phyloP scores from a whole-genome alignment of 164 flowering plant genomes.

The Houttuynia cordata region DNA sequence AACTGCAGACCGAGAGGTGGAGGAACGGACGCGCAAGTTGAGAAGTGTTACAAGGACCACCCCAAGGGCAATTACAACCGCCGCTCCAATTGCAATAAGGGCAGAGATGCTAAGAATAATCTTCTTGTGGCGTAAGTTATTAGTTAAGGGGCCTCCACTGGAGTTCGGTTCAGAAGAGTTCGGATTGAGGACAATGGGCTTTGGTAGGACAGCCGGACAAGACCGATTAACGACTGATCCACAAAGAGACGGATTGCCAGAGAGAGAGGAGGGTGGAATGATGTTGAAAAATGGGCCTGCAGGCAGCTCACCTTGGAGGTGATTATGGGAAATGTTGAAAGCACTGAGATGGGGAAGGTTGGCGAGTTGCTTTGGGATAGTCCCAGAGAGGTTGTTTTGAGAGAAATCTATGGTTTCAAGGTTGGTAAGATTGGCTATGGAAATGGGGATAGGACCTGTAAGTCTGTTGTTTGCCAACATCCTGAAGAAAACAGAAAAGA shows the following conservation, averaged over 20 bases:
- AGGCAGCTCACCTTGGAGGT: slow-evolving; percentile 83
- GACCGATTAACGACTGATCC: slow-evolving; percentile 65
- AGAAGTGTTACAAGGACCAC: slow-evolving; percentile 74
- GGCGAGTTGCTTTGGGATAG: slow-evolving; percentile 66
- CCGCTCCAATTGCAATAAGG: slow-evolving; percentile 91
- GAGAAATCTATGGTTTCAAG: slow-evolving; percentile 66
- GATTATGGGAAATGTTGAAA: slow-evolving; percentile 77
- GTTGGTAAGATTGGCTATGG: slow-evolving; percentile 42
- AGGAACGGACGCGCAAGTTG: slow-evolving; percentile 59
- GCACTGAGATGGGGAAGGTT: slow-evolving; percentile 55
- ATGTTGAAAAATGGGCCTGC: slow-evolving; percentile 79
- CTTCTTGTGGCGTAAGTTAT: slow-evolving; percentile 48
- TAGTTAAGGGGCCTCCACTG: slow-evolving; percentile 23
- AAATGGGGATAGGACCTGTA: slow-evolving; percentile 50
- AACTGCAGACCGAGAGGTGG: slow-evolving; percentile 52
- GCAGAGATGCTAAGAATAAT: slow-evolving; percentile 90
- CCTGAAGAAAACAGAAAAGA: slow-evolving; percentile 20
- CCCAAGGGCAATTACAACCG: slow-evolving; percentile 73
- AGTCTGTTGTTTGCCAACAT: slow-evolving; percentile 55
- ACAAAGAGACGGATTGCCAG: slow-evolving; percentile 77
- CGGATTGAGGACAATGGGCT: slow-evolving; percentile 92
- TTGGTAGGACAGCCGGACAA: slow-evolving; percentile 76
- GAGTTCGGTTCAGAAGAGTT: slow-evolving; percentile 48
- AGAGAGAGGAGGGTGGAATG: slow-evolving; percentile 59
- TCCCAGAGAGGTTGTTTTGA: slow-evolving; percentile 57